phyloP scores from a whole-genome alignment of 345 rosid species.

The Salix dunnii region DNA sequence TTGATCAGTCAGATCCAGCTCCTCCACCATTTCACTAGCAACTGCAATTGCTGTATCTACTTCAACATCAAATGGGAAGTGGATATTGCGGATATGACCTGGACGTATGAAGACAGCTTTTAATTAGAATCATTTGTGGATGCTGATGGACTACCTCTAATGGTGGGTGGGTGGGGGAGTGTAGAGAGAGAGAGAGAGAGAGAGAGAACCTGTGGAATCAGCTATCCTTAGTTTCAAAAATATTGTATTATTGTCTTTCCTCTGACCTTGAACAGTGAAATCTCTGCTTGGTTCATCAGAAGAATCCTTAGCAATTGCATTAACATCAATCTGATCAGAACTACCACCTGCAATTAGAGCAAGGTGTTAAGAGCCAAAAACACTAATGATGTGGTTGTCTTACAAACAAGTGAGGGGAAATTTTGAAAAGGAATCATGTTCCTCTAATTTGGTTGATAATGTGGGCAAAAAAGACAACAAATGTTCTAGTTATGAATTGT shows the following conservation, averaged over 20 bases:
- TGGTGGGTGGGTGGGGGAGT: not conserved
- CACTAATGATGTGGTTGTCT: not conserved
- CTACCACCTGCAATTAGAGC: slow-evolving; percentile 37
- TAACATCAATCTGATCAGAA: slow-evolving; percentile 21
- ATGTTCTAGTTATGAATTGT: not conserved
- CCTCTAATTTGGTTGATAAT: not conserved
- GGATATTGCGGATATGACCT: slow-evolving; percentile 87
- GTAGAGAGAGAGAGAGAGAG: slow-evolving; percentile 8
- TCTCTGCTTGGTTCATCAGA: slow-evolving; percentile 44
- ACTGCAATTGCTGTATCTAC: slow-evolving; percentile 84
- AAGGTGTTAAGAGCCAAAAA: slow-evolving; percentile 10
- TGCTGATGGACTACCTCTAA: not conserved
- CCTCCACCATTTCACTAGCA: slow-evolving; percentile 94
- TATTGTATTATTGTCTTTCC: slow-evolving; percentile 68
- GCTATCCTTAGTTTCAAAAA: slow-evolving; percentile 80
- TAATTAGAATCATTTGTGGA: not conserved
- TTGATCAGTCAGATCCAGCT: slow-evolving; percentile 83
- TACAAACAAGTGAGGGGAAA: not conserved
- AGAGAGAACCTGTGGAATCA: slow-evolving; percentile 70
- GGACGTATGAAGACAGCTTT: slow-evolving; percentile 11
- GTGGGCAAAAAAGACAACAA: not conserved
- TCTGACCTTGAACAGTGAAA: slow-evolving; percentile 76
- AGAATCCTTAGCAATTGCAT: slow-evolving; percentile 24
- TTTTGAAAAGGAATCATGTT: not conserved
- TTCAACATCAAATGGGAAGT: slow-evolving; percentile 87